A percentile compares a stretch with the other conserved stretches of the same genome.
Evolutionary conservation across 495 filamentous ascomycete genomes (phyloP).

Genomic region (Podospora anserina): DNA sequence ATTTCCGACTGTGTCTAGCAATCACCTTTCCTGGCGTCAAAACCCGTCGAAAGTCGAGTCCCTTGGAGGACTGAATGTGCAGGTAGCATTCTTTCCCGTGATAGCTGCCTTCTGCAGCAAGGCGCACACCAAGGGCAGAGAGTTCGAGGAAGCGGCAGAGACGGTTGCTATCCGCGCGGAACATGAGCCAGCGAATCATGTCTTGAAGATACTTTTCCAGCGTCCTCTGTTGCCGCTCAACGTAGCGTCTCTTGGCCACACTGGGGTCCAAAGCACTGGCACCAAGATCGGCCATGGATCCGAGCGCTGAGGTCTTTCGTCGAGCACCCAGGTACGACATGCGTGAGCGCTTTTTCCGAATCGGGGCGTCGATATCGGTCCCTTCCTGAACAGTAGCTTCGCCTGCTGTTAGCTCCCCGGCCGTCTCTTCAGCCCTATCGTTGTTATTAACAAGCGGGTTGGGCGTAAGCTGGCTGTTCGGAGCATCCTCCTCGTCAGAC

Average conservation of each 20-base stretch:
- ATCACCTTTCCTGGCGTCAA: constrained; percentile 72
- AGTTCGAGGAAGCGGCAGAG: constrained; percentile 95
- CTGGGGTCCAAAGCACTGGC: constrained; percentile 28
- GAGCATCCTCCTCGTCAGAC: constrained; percentile 74
- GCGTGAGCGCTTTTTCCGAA: constrained; percentile 62
- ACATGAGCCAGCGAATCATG: constrained; percentile 92
- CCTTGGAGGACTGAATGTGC: constrained; percentile 85
- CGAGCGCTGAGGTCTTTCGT: constrained; percentile 34
- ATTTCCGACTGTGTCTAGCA: constrained; percentile 82
- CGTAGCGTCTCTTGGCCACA: constrained; percentile 46
- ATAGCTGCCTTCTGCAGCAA: constrained; percentile 93
- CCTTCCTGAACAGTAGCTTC: constrained; percentile 42
- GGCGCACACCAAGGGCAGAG: constrained; percentile 88
- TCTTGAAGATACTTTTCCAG: constrained; percentile 91
- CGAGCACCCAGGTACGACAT: constrained; percentile 47
- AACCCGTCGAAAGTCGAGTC: constrained; percentile 81
- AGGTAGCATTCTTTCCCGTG: constrained; percentile 97
- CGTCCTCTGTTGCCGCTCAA: constrained; percentile 72
- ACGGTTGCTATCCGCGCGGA: constrained; percentile 91
- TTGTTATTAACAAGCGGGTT: constrained; percentile 26
- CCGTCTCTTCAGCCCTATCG: constrained; percentile 52
- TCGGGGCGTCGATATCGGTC: constrained; percentile 41
- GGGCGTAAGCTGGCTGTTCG: constrained; percentile 25
- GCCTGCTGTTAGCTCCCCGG: constrained; percentile 40
- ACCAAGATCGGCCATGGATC: constrained; percentile 27